phyloP scores from a whole-genome alignment of 805 yeast genomes.

The Brettanomyces naardenensis region DNA sequence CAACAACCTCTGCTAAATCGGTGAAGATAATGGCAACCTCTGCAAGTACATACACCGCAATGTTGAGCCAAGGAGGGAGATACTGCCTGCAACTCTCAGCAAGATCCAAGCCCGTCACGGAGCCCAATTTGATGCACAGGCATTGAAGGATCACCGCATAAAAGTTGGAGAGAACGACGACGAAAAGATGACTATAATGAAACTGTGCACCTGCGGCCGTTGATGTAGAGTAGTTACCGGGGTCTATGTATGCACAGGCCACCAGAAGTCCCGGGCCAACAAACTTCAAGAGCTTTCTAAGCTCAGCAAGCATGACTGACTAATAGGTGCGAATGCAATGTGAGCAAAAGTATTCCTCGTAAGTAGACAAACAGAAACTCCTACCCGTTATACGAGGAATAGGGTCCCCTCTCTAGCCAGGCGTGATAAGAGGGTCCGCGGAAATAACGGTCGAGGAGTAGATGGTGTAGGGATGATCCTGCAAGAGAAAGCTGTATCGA shows the following conservation, averaged over 20 bases:
- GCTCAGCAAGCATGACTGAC: constrained; percentile 7
- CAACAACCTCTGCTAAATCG: constrained; percentile 90
- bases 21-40: constrained; percentile 89
- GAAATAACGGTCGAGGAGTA: too few relatives aligned
- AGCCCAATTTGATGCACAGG: constrained; percentile 77
- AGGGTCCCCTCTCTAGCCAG: too few relatives aligned
- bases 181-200: constrained; percentile 64
- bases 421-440: too few relatives aligned
- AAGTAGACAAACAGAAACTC: too few relatives aligned
- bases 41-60: constrained; percentile 58
- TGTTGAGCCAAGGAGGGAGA: constrained; percentile 60
- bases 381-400: too few relatives aligned
- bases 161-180: constrained; percentile 67
- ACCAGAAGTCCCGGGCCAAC: constrained; percentile 87
- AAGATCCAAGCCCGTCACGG: constrained; percentile 82
- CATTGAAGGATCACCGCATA: constrained; percentile 81
- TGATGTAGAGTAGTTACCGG: constrained; percentile 88
- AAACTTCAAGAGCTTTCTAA: constrained; percentile 51
- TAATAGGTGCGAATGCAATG: too few relatives aligned
- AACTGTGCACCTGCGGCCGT: constrained; percentile 83
- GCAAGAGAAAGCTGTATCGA: too few relatives aligned
- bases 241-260: constrained; percentile 88
- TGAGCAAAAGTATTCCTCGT: too few relatives aligned
- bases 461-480: too few relatives aligned
- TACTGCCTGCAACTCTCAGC: constrained; percentile 76